phyloP scores from a whole-genome alignment of 441 rosid genomes.

The Mallotus japonicus region DNA sequence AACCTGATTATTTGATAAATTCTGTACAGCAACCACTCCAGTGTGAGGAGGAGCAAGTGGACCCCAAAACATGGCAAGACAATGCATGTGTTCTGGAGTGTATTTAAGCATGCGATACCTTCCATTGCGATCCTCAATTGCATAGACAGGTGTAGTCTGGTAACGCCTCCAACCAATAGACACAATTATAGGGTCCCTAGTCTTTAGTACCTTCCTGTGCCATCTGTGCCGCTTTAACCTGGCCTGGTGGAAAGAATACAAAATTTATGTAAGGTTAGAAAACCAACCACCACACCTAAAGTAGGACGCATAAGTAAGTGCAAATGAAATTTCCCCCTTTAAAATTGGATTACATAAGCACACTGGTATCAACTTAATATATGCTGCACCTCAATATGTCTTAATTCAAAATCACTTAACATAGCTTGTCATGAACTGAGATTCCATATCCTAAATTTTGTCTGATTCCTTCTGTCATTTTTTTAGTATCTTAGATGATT shows the following conservation, averaged over 20 bases:
- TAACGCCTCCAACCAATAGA: conserved; percentile 97
- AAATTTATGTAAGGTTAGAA: neutral
- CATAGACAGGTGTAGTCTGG: conserved; percentile 79
- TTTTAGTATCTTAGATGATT: neutral
- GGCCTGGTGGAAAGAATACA: conserved; percentile 42
- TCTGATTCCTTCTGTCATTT: neutral
- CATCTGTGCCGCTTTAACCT: conserved; percentile 85
- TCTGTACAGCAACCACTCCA: conserved; percentile 81
- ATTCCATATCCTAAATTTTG: neutral
- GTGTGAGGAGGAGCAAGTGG: conserved; percentile 94
- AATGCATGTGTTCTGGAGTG: conserved; percentile 94
- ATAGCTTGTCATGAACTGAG: neutral
- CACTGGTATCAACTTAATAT: neutral
- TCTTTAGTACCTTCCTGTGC: conserved; percentile 86
- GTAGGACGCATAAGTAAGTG: neutral
- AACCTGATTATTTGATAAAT: conserved; percentile 76
- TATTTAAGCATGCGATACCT: conserved; percentile 92
- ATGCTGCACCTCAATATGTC: neutral
- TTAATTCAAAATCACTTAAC: neutral
- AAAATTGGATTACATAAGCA: neutral
- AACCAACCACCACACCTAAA: neutral
- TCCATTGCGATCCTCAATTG: conserved; percentile 80
- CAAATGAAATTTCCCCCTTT: neutral
- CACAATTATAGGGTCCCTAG: conserved; percentile 85
- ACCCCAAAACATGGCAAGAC: conserved; percentile 95